These are phyloP conservation scores for Fagopyrum homotropicum DNA, from an alignment of 148 eudicot genomes.

Conservation along the genomic window DNA sequence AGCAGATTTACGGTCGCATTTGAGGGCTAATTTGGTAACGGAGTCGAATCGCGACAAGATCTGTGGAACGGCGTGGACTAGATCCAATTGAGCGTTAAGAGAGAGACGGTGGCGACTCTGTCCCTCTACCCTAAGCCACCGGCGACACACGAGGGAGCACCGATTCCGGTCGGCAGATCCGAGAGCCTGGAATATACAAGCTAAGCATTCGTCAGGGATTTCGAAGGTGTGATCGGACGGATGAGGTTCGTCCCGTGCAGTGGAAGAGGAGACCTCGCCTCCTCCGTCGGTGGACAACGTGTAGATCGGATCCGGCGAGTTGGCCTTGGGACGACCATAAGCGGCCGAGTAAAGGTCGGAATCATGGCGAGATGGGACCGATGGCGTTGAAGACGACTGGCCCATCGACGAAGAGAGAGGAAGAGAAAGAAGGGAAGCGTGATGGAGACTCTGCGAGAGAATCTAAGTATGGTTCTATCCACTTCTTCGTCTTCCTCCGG, in stretches of 20 bases:
- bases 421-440: neutral
- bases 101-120: slow-evolving; percentile 51
- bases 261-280: neutral
- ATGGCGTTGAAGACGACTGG: slow-evolving; percentile 31
- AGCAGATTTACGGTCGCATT: slow-evolving; percentile 50
- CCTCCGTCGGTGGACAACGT: neutral
- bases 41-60: slow-evolving; percentile 44
- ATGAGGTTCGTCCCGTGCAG: neutral
- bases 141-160: slow-evolving; percentile 42
- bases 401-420: slow-evolving; percentile 35
- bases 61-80: slow-evolving; percentile 13
- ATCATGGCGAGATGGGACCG: slow-evolving; percentile 12
- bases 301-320: neutral
- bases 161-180: slow-evolving; percentile 37
- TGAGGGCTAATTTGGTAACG: slow-evolving; percentile 45
- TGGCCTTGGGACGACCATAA: neutral
- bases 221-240: slow-evolving; percentile 26
- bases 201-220: slow-evolving; percentile 46
- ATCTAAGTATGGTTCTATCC: neutral
- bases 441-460: slow-evolving; percentile 1
- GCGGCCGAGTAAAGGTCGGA: neutral
- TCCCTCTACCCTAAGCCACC: slow-evolving; percentile 46
- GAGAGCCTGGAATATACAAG: slow-evolving; percentile 34
- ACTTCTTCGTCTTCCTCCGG: slow-evolving; percentile 4
- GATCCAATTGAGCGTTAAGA: slow-evolving; percentile 34